A percentile compares a stretch with the other conserved stretches of the same genome.
phyloP scores from a whole-genome alignment of 805 yeast species.

The Candida quercuum region DNA sequence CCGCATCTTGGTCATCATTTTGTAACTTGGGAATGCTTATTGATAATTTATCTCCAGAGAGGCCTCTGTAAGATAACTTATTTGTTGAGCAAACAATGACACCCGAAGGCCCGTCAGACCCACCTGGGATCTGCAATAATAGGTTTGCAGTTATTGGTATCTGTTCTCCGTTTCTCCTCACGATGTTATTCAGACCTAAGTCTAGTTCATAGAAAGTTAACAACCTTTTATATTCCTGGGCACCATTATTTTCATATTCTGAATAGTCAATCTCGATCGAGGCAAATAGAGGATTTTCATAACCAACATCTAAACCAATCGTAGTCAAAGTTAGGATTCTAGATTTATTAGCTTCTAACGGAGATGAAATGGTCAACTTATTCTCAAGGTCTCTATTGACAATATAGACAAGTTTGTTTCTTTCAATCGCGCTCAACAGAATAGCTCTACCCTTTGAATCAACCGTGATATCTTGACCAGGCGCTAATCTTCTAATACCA shows the following conservation, averaged over 20 bases:
- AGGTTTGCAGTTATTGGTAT: slow-evolving; percentile 40
- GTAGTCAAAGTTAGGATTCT: slow-evolving; percentile 46
- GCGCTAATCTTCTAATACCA: slow-evolving; percentile 69
- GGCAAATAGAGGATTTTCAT: slow-evolving; percentile 82
- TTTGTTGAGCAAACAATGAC: slow-evolving; percentile 58
- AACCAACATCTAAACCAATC: slow-evolving; percentile 66
- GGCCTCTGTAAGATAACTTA: slow-evolving; percentile 45
- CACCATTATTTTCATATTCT: slow-evolving; percentile 26
- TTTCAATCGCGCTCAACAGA: slow-evolving; percentile 68
- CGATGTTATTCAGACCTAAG: slow-evolving; percentile 75
- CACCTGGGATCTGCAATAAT: slow-evolving; percentile 68
- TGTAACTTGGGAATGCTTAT: slow-evolving; percentile 54
- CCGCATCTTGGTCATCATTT: slow-evolving; percentile 18
- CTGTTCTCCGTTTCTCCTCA: slow-evolving; percentile 41
- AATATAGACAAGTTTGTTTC: slow-evolving; percentile 65
- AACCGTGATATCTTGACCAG: slow-evolving; percentile 64
- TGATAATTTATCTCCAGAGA: slow-evolving; percentile 29
- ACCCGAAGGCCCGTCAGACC: slow-evolving; percentile 66
- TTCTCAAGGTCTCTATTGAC: slow-evolving; percentile 46
- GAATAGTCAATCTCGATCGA: slow-evolving; percentile 62
- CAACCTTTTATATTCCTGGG: slow-evolving; percentile 22
- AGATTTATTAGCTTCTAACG: slow-evolving; percentile 60
- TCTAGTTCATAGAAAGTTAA: slow-evolving; percentile 78
- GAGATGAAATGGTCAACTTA: slow-evolving; percentile 53
- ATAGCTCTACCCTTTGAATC: slow-evolving; percentile 73